These are phyloP conservation scores for Pugionium dolabratum DNA, from an alignment of 345 rosid species.

Conservation along the genomic window DNA sequence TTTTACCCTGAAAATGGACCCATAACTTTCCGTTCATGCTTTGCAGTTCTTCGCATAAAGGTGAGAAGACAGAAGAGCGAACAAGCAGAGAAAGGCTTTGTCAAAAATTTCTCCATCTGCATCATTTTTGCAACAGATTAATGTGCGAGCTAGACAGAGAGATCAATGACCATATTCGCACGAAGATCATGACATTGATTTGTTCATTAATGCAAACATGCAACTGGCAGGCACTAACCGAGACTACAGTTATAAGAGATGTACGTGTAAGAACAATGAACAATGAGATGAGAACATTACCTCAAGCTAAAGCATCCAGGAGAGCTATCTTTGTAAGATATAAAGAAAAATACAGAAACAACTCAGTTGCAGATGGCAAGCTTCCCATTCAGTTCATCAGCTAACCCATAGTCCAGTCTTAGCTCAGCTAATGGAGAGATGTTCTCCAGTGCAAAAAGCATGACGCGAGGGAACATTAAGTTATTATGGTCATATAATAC, in stretches of 20 bases:
- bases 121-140: slow-evolving; percentile 17
- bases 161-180: no score
- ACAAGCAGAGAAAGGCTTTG: slow-evolving; percentile 24
- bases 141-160: not conserved
- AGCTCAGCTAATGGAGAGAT: slow-evolving; percentile 82
- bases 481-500: slow-evolving; percentile 77
- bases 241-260: not conserved
- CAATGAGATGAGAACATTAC: slow-evolving; percentile 16
- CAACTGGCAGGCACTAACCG: not conserved
- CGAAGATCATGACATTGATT: not conserved
- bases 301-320: slow-evolving; percentile 12
- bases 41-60: slow-evolving; percentile 4
- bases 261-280: not conserved
- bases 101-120: slow-evolving; percentile 37
- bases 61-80: not conserved
- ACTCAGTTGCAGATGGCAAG: slow-evolving; percentile 55
- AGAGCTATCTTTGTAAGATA: slow-evolving; percentile 1
- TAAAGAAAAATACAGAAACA: not conserved
- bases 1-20: slow-evolving; percentile 4
- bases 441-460: slow-evolving; percentile 87
- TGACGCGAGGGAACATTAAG: slow-evolving; percentile 78
- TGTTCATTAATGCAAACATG: not conserved
- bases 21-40: not conserved
- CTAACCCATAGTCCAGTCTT: slow-evolving; percentile 86
- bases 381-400: slow-evolving; percentile 63